These are phyloP conservation scores for Pestalotiopsis sp. DNA, from an alignment of 2,329 filamentous ascomycete genomes.

Conservation along the genomic window DNA sequence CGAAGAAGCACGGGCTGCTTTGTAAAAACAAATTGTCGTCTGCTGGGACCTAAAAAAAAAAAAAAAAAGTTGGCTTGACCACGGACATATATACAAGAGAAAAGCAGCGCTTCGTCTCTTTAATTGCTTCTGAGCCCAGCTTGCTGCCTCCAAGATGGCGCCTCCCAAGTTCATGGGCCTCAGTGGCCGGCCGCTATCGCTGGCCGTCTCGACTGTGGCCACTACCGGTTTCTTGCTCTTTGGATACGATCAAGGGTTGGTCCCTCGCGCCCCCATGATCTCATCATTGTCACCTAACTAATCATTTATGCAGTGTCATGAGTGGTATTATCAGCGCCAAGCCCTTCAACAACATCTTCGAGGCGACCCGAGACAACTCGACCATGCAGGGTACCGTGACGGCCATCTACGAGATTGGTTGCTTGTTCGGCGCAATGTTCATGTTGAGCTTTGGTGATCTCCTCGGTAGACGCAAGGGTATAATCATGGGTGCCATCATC, in stretches of 20 bases:
- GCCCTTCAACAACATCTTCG: constrained; percentile 52
- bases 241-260: constrained; percentile 56
- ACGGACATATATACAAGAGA: background rate
- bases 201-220: constrained; percentile 63
- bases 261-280: constrained; percentile 11
- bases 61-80: background rate
- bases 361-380: constrained; percentile 42
- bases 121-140: background rate
- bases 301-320: constrained; percentile 42
- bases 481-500: constrained; percentile 52
- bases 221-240: constrained; percentile 67
- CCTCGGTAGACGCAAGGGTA: constrained; percentile 53
- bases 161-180: constrained; percentile 61
- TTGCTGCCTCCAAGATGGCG: constrained; percentile 41
- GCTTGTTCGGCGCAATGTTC: constrained; percentile 48
- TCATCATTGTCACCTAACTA: background rate
- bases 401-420: constrained; percentile 50
- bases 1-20: background rate
- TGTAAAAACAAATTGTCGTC: background rate
- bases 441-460: constrained; percentile 56
- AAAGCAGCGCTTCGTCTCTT: background rate
- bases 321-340: constrained; percentile 54
- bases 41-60: background rate
- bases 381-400: constrained; percentile 51
- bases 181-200: constrained; percentile 56